These are phyloP conservation scores for Colletotrichum sansevieriae DNA, from an alignment of 2,329 filamentous ascomycete genomes.

Conservation along the genomic window DNA sequence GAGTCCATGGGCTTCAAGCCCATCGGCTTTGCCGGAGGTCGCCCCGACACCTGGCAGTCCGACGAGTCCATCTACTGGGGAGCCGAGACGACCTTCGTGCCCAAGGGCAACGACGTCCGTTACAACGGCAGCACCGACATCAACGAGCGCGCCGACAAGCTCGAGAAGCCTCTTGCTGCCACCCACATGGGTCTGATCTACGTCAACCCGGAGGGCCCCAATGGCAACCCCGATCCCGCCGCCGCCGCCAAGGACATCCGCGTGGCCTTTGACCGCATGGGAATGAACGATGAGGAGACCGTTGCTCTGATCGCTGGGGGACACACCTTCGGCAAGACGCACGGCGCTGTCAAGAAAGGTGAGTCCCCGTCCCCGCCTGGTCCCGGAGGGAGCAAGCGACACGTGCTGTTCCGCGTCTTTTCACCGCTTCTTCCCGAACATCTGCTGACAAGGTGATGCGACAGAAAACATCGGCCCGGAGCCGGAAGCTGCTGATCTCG, in stretches of 20 bases:
- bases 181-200: constrained; percentile 85
- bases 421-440: constrained; percentile 8
- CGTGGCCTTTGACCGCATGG: constrained; percentile 82
- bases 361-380: constrained; percentile 5
- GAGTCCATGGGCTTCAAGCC: constrained; percentile 82
- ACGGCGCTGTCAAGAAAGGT: constrained; percentile 69
- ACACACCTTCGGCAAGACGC: constrained; percentile 85
- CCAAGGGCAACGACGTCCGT: constrained; percentile 75
- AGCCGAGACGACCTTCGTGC: constrained; percentile 77
- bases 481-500: constrained; percentile 73
- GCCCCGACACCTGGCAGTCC: constrained; percentile 79
- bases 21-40: constrained; percentile 80
- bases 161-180: constrained; percentile 77
- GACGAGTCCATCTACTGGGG: constrained; percentile 86
- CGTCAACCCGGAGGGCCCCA: constrained; percentile 84
- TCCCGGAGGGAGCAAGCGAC: background rate
- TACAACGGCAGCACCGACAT: constrained; percentile 60
- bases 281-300: constrained; percentile 86
- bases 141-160: constrained; percentile 45
- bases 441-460: constrained; percentile 49
- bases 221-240: constrained; percentile 77
- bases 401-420: background rate
- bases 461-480: constrained; percentile 74
- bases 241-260: constrained; percentile 80
- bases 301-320: constrained; percentile 84